Conservation (phyloP, 768 basidiomycete genomes). For the Kockovaella imperatae region DNA sequence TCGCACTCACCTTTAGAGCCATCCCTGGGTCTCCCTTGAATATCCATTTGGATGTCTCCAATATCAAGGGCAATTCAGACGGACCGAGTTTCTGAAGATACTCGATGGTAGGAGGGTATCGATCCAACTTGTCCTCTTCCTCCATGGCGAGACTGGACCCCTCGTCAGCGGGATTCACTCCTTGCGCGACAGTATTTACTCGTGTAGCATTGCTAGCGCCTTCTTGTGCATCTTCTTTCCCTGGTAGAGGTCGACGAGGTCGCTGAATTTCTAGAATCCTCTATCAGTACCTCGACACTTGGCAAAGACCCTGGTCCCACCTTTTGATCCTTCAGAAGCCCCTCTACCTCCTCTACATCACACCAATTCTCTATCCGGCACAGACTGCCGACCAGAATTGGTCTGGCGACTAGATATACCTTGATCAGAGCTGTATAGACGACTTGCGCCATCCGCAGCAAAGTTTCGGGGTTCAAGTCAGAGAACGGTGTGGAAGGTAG, state of each 20-base stretch:
- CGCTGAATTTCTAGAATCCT: slow-evolving; percentile 67
- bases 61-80: slow-evolving; percentile 70
- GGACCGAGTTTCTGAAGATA: slow-evolving; percentile 88
- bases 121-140: slow-evolving; percentile 68
- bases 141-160: slow-evolving; percentile 64
- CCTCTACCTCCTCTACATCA: slow-evolving; percentile 89
- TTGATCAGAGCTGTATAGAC: slow-evolving; percentile 94
- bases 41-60: slow-evolving; percentile 75
- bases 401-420: slow-evolving; percentile 73
- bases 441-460: slow-evolving; percentile 82
- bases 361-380: slow-evolving; percentile 95
- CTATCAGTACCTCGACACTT: not conserved
- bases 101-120: slow-evolving; percentile 70
- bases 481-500: slow-evolving; percentile 70
- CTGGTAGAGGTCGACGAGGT: slow-evolving; percentile 82
- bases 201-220: slow-evolving; percentile 71
- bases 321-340: slow-evolving; percentile 68
- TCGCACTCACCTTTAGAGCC: slow-evolving; percentile 59
- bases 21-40: slow-evolving; percentile 64
- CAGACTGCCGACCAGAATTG: slow-evolving; percentile 71
- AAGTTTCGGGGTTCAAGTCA: slow-evolving; percentile 68
- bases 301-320: slow-evolving; percentile 51
- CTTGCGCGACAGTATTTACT: slow-evolving; percentile 52
- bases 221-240: slow-evolving; percentile 93
- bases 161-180: not conserved